phyloP scores from a whole-genome alignment of 2,329 filamentous ascomycete species.

The Hypocrella siamensis region DNA sequence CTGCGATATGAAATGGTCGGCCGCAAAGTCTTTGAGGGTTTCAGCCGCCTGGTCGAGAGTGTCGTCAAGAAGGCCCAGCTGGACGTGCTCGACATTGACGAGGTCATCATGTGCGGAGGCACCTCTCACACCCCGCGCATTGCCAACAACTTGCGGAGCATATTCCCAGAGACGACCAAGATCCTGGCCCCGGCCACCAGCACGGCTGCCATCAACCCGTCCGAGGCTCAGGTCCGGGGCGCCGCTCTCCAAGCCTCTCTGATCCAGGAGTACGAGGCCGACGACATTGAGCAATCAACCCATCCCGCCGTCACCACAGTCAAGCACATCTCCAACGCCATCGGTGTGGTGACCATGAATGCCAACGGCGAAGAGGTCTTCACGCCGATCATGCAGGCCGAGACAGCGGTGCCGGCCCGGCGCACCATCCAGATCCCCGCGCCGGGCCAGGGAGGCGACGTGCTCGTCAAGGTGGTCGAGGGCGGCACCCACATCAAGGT shows the following conservation, averaged over 20 bases:
- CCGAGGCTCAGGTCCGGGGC: conserved; percentile 74
- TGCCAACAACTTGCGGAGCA: conserved; percentile 58
- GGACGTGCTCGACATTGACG: conserved; percentile 83
- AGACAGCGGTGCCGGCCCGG: conserved; percentile 82
- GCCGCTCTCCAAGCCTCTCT: conserved; percentile 91
- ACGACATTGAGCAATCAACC: conserved; percentile 90
- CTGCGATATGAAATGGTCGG: conserved; percentile 82
- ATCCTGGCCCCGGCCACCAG: conserved; percentile 75
- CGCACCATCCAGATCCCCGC: conserved; percentile 65
- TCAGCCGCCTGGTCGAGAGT: conserved; percentile 71
- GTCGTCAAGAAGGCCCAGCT: conserved; percentile 84
- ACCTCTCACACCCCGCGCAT: conserved; percentile 89
- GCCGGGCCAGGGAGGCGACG: conserved; percentile 69
- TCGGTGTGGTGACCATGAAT: conserved; percentile 63
- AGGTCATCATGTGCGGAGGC: conserved; percentile 86
- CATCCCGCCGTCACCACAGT: conserved; percentile 91
- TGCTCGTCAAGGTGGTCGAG: conserved; percentile 78
- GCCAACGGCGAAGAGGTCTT: conserved; percentile 52
- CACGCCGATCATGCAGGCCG: conserved; percentile 63
- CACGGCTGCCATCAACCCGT: conserved; percentile 73
- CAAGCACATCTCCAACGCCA: conserved; percentile 74
- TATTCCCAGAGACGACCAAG: conserved; percentile 68
- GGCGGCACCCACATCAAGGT: conserved; percentile 85
- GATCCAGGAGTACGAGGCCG: conserved; percentile 83
- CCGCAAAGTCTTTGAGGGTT: conserved; percentile 73